Conservation (phyloP, 2,329 filamentous ascomycete species). For the Cadophora sp. region DNA sequence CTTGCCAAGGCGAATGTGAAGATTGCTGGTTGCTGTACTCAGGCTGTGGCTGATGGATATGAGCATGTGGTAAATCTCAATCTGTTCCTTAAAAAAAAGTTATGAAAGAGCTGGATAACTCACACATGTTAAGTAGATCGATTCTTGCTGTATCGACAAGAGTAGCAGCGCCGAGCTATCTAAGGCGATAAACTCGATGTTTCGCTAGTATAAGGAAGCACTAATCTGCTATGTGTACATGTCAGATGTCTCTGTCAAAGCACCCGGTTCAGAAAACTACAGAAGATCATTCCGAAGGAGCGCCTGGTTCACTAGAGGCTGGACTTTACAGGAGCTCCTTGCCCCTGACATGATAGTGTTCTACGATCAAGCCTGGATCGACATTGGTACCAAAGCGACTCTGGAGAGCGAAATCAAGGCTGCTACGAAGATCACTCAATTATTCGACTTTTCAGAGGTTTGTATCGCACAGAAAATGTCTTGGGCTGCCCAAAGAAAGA, state of each 20-base stretch:
- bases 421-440: neutral
- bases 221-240: constrained; percentile 27
- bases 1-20: neutral
- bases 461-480: constrained; percentile 39
- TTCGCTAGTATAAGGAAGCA: constrained; percentile 24
- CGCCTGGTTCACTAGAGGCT: constrained; percentile 26
- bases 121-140: constrained; percentile 17
- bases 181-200: constrained; percentile 25
- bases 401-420: neutral
- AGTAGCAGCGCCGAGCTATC: constrained; percentile 28
- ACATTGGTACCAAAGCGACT: constrained; percentile 13
- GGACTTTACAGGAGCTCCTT: constrained; percentile 10
- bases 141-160: constrained; percentile 32
- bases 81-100: too few species aligned
- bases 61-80: neutral
- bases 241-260: constrained; percentile 5
- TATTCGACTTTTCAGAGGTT: constrained; percentile 3
- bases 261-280: too few species aligned
- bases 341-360: constrained; percentile 16
- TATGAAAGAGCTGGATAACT: neutral
- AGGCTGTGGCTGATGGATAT: neutral
- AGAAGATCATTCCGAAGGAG: neutral
- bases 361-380: constrained; percentile 19
- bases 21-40: neutral
- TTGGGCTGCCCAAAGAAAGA: constrained; percentile 44